These are phyloP conservation scores for Bombardia bombarda DNA, from an alignment of 495 filamentous ascomycete genomes.

Conservation along the genomic window DNA sequence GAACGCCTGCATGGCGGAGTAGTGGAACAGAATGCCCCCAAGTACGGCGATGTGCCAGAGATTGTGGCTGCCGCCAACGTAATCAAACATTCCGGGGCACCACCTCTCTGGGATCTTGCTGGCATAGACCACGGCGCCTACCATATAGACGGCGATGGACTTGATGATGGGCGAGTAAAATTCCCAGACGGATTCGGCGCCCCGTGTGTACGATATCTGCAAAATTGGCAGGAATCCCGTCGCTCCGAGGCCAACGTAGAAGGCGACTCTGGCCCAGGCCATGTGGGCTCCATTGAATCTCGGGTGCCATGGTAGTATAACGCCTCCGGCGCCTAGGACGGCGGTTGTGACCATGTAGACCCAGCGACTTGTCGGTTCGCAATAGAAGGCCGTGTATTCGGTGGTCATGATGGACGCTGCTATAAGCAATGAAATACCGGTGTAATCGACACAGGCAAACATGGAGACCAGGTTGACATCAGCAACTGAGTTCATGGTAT, in stretches of 20 bases:
- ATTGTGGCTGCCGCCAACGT: slow-evolving; percentile 90
- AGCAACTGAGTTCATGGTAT: slow-evolving; percentile 94
- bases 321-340: slow-evolving; percentile 73
- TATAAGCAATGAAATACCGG: slow-evolving; percentile 92
- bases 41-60: slow-evolving; percentile 96
- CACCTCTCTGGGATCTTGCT: slow-evolving; percentile 89
- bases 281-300: slow-evolving; percentile 89
- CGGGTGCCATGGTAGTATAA: slow-evolving; percentile 94
- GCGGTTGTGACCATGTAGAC: slow-evolving; percentile 79
- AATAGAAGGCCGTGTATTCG: slow-evolving; percentile 98
- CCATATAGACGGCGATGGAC: slow-evolving; percentile 75
- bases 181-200: slow-evolving; percentile 63
- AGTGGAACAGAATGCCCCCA: slow-evolving; percentile 95
- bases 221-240: slow-evolving; percentile 86
- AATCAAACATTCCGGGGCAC: slow-evolving; percentile 89
- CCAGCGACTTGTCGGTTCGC: slow-evolving; percentile 82
- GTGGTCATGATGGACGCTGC: slow-evolving; percentile 97
- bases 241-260: slow-evolving; percentile 81
- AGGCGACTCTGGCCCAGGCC: slow-evolving; percentile 84
- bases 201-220: slow-evolving; percentile 71
- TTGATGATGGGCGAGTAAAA: slow-evolving; percentile 89
- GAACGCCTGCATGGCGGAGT: slow-evolving; percentile 90
- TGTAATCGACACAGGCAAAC: slow-evolving; percentile 98
- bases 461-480: slow-evolving; percentile 84
- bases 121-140: slow-evolving; percentile 84